A percentile compares a stretch with the other conserved stretches of the same genome.
phyloP scores from a whole-genome alignment of 2,329 filamentous ascomycete species.

The Trichoderma pleuroti region DNA sequence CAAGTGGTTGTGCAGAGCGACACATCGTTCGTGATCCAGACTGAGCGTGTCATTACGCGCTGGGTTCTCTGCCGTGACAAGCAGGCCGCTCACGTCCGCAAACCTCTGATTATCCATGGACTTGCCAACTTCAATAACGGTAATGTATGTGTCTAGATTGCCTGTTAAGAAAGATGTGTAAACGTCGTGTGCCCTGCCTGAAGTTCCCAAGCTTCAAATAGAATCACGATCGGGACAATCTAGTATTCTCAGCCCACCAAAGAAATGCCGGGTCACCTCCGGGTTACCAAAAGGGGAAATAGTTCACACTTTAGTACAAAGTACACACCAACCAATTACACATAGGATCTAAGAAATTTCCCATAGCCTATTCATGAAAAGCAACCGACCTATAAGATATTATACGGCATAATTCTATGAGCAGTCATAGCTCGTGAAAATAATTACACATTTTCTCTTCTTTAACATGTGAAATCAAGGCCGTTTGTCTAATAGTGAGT shows the following conservation, averaged over 20 bases:
- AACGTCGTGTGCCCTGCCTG: not conserved
- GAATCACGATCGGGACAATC: not conserved
- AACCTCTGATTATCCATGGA: not conserved
- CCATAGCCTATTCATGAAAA: too few species aligned
- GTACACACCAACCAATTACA: not conserved
- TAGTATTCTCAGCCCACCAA: not conserved
- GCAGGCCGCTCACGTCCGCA: not conserved
- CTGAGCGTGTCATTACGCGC: not conserved
- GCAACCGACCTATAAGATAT: too few species aligned
- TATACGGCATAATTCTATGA: too few species aligned
- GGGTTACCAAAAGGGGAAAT: not conserved
- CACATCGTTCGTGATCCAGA: constrained; percentile 27
- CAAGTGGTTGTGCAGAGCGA: constrained; percentile 32
- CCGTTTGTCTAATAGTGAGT: not conserved
- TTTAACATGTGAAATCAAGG: too few species aligned
- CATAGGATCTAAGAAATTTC: not conserved
- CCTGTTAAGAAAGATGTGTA: not conserved
- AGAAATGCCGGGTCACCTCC: not conserved
- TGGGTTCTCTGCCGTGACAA: constrained; percentile 1
- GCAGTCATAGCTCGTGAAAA: too few species aligned
- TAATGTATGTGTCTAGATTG: not conserved
- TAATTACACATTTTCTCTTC: too few species aligned
- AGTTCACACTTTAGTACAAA: not conserved
- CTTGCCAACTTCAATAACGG: not conserved
- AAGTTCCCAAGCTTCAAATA: not conserved